phyloP scores from a whole-genome alignment of 2,329 filamentous ascomycete genomes.

The Paecilomyces niveus region DNA sequence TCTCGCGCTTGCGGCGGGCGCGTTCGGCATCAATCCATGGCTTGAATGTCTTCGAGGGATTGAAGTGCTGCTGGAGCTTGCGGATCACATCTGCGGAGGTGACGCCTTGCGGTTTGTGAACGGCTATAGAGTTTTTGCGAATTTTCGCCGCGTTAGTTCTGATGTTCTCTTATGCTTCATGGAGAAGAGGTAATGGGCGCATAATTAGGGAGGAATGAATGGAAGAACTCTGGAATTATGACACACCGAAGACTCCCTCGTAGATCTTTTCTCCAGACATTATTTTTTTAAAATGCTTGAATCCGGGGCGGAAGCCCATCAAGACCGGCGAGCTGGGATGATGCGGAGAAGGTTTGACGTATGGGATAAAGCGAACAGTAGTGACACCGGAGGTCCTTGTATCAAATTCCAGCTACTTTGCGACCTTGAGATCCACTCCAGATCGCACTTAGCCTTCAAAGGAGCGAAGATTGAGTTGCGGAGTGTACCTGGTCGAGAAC shows the following conservation, averaged over 20 bases:
- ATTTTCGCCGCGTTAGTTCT: slow-evolving; percentile 6
- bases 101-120: slow-evolving; percentile 84
- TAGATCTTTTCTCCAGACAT: slow-evolving; percentile 45
- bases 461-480: neutral
- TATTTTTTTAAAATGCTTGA: slow-evolving; percentile 24
- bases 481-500: neutral
- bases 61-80: slow-evolving; percentile 77
- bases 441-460: neutral
- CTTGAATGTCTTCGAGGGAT: slow-evolving; percentile 69
- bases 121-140: slow-evolving; percentile 48
- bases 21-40: slow-evolving; percentile 65
- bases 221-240: slow-evolving; percentile 10
- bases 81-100: slow-evolving; percentile 88
- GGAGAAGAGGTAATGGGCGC: neutral
- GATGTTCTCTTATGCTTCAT: neutral
- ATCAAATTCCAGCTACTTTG: neutral
- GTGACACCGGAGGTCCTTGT: neutral
- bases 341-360: neutral
- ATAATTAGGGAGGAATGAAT: neutral
- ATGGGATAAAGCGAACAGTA: neutral
- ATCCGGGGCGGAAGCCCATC: slow-evolving; percentile 23
- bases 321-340: neutral
- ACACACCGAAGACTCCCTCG: slow-evolving; percentile 57
- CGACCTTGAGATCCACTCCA: neutral
- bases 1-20: slow-evolving; percentile 49